phyloP scores from a whole-genome alignment of 2,329 filamentous ascomycete species.

The Colletotrichum sp. region DNA sequence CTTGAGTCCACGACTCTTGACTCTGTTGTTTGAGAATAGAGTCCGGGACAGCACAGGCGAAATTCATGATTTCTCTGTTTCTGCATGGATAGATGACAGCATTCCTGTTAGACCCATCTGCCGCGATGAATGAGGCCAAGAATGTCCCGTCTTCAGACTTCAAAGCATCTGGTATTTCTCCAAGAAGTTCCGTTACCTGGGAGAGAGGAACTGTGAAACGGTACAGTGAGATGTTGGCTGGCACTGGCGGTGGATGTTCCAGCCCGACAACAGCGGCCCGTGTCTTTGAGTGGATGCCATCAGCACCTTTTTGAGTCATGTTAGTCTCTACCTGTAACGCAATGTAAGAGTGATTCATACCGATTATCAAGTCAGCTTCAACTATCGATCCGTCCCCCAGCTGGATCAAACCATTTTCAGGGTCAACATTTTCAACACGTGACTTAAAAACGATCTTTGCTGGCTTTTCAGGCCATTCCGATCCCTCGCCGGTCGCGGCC shows the following conservation, averaged over 20 bases:
- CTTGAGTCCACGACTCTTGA: background rate
- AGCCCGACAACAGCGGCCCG: background rate
- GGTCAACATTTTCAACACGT: background rate
- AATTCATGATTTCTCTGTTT: background rate
- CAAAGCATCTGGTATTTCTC: background rate
- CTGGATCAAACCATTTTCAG: background rate
- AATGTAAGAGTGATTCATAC: background rate
- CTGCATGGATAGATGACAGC: background rate
- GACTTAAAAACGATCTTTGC: background rate
- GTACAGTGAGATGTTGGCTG: background rate
- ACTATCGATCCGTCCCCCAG: background rate
- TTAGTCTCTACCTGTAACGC: background rate
- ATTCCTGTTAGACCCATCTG: background rate
- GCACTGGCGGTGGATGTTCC: background rate
- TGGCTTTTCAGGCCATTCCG: background rate
- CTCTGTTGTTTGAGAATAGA: background rate
- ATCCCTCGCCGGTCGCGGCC: background rate
- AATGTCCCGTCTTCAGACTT: background rate
- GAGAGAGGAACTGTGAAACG: background rate
- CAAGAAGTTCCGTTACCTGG: background rate
- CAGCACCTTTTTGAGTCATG: background rate
- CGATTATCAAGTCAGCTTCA: background rate
- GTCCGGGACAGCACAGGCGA: background rate
- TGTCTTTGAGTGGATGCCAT: background rate
- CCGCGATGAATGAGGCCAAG: background rate